A percentile compares a stretch with the other conserved stretches of the same genome.
Evolutionary conservation across 768 basidiomycete species (phyloP).

Genomic region (Suillus lakei): DNA sequence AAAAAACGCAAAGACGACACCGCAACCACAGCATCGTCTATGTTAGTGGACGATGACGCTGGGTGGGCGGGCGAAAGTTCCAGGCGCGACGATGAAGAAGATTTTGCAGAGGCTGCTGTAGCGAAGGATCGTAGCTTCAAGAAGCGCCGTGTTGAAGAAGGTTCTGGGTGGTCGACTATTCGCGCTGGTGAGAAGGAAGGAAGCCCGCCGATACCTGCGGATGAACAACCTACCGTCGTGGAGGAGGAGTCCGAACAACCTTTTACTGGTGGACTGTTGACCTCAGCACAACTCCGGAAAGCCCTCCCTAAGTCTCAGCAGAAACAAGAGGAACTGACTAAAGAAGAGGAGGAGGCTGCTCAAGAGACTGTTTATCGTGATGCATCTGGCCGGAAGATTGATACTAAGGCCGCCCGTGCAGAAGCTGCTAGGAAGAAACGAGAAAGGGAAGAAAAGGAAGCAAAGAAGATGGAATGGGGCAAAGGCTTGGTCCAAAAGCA

Average conservation of each 20-base stretch:
- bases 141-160: conserved; percentile 61
- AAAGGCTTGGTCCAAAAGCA: conserved; percentile 92
- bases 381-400: conserved; percentile 83
- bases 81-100: conserved; percentile 58
- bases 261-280: conserved; percentile 79
- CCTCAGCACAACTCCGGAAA: conserved; percentile 75
- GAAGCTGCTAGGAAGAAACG: conserved; percentile 84
- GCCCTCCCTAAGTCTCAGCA: conserved; percentile 50
- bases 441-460: conserved; percentile 84
- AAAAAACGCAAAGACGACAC: conserved; percentile 63
- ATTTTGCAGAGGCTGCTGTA: conserved; percentile 66
- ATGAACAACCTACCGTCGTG: conserved; percentile 71
- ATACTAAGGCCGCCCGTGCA: conserved; percentile 82
- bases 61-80: conserved; percentile 60
- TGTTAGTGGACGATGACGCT: conserved; percentile 71
- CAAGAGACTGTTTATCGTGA: conserved; percentile 97
- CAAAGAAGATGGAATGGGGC: conserved; percentile 96
- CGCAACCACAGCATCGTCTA: conserved; percentile 29
- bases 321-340: conserved; percentile 42
- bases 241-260: conserved; percentile 45
- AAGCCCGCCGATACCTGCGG: conserved; percentile 57
- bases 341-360: conserved; percentile 57
- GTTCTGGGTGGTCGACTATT: conserved; percentile 71
- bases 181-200: conserved; percentile 55
- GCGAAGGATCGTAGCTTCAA: conserved; percentile 82